A percentile compares a stretch with the other conserved stretches of the same genome.
Conservation (phyloP, 2,329 filamentous ascomycete genomes). For the Colletotrichum zoysiae region DNA sequence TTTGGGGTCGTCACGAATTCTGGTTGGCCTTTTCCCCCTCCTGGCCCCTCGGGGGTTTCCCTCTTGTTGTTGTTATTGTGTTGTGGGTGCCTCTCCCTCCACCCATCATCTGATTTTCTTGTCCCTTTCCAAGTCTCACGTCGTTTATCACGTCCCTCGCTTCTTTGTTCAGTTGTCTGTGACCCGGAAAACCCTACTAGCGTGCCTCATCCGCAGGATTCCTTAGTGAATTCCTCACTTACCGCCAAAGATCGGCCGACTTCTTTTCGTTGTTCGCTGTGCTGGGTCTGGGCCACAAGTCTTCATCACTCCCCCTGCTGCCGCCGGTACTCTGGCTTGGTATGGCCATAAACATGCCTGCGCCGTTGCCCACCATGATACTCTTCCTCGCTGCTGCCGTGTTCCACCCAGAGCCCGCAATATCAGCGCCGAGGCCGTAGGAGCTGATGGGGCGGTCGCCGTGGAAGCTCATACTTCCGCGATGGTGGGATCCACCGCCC, state of each 20-base stretch:
- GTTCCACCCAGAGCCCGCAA: conserved; percentile 63
- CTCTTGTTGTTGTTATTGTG: no score
- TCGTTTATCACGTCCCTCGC: neutral
- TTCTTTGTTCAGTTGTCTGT: neutral
- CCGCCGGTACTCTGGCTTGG: conserved; percentile 51
- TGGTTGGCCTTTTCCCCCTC: neutral
- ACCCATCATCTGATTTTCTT: neutral
- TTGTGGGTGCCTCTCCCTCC: neutral
- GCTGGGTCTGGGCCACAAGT: conserved; percentile 49
- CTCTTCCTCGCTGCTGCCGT: conserved; percentile 65
- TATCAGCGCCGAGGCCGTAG: conserved; percentile 68
- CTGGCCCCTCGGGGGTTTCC: no score
- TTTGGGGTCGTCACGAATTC: neutral
- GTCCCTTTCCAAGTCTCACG: conserved; percentile 3
- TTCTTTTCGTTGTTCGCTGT: conserved; percentile 41
- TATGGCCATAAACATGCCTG: conserved; percentile 66
- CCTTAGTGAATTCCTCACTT: neutral
- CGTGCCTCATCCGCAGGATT: neutral
- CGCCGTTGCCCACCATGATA: conserved; percentile 64
- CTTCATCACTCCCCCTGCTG: conserved; percentile 46
- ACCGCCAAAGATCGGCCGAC: conserved; percentile 37
- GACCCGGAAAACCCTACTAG: neutral
- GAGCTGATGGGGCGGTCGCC: conserved; percentile 64
- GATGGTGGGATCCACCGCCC: conserved; percentile 35
- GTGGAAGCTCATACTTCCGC: conserved; percentile 39